A percentile compares a stretch with the other conserved stretches of the same genome.
Evolutionary conservation across 2,329 filamentous ascomycete species (phyloP).

Genomic region (Colletotrichum siamense): DNA sequence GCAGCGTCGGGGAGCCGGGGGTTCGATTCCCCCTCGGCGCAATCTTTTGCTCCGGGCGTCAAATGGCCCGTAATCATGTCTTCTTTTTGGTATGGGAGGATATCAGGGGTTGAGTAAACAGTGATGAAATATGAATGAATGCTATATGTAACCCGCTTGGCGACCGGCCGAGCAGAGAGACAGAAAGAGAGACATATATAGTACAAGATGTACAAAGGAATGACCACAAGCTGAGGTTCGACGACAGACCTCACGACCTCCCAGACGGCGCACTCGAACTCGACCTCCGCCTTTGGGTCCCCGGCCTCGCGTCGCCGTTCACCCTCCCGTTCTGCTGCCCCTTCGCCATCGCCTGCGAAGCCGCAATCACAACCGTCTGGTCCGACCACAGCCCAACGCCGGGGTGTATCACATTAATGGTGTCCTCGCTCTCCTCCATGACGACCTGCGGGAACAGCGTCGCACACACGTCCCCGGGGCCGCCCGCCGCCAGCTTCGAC

Average conservation of each 20-base stretch:
- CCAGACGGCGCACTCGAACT: background rate
- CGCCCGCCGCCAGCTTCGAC: background rate
- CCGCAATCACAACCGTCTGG: slow-evolving; percentile 18
- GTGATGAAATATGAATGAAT: background rate
- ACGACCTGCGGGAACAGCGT: slow-evolving; percentile 31
- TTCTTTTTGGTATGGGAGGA: background rate
- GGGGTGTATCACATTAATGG: slow-evolving; percentile 25
- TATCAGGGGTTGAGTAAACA: fast-evolving
- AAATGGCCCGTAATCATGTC: no score
- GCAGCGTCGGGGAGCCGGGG: slow-evolving; percentile 5
- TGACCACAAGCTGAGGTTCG: background rate
- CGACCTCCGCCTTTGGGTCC: background rate
- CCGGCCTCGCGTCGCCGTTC: background rate
- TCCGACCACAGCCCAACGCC: slow-evolving; percentile 29
- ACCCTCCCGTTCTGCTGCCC: background rate
- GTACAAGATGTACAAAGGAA: background rate
- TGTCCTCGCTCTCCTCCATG: slow-evolving; percentile 21
- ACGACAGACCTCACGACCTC: background rate
- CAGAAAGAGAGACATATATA: background rate
- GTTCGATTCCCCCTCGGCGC: slow-evolving; percentile 5
- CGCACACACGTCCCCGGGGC: slow-evolving; percentile 1
- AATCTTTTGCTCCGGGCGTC: background rate
- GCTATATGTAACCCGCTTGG: background rate
- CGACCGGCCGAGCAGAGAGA: background rate
- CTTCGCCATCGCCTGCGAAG: background rate